Evolutionary conservation across 1,139 yeast species (phyloP).

Genomic region (Protomyces inouyei): DNA sequence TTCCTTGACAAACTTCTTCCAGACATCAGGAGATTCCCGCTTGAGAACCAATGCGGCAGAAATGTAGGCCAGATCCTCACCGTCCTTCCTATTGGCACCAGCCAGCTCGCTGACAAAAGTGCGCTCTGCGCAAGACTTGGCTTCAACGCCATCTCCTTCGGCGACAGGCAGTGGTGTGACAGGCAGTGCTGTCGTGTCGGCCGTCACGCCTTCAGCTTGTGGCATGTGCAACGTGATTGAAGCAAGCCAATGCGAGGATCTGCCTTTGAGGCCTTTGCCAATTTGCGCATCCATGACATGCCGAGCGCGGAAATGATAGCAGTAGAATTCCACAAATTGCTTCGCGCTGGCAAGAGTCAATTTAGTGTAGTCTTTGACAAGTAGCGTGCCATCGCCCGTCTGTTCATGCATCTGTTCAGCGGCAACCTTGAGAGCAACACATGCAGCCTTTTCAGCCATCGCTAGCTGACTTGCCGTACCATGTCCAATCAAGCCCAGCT

Average conservation of each 20-base stretch:
- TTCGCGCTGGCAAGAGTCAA: constrained; percentile 31
- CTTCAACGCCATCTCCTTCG: neutral
- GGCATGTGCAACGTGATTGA: neutral
- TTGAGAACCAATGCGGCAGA: constrained; percentile 30
- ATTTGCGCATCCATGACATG: neutral
- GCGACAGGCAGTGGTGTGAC: neutral
- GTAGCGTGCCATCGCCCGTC: constrained; percentile 18
- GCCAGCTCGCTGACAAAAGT: neutral
- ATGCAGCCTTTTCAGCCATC: constrained; percentile 24
- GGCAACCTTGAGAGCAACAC: constrained; percentile 26
- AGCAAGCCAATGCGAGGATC: neutral
- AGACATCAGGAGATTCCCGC: constrained; percentile 27
- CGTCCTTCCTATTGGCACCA: constrained; percentile 4
- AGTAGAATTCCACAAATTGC: constrained; percentile 29
- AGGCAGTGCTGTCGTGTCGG: neutral
- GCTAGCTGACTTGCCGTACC: constrained; percentile 11
- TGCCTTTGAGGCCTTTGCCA: neutral
- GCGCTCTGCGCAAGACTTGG: neutral
- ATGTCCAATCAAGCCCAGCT: constrained; percentile 5
- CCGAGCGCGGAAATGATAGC: constrained; percentile 11
- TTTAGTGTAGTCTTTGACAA: constrained; percentile 25
- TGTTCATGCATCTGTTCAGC: constrained; percentile 27
- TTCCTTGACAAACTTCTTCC: constrained; percentile 30
- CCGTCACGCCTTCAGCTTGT: neutral
- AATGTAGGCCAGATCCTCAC: constrained; percentile 29